These are phyloP conservation scores for Zasmidium angulare DNA, from an alignment of 2,329 filamentous ascomycete genomes.

Conservation along the genomic window DNA sequence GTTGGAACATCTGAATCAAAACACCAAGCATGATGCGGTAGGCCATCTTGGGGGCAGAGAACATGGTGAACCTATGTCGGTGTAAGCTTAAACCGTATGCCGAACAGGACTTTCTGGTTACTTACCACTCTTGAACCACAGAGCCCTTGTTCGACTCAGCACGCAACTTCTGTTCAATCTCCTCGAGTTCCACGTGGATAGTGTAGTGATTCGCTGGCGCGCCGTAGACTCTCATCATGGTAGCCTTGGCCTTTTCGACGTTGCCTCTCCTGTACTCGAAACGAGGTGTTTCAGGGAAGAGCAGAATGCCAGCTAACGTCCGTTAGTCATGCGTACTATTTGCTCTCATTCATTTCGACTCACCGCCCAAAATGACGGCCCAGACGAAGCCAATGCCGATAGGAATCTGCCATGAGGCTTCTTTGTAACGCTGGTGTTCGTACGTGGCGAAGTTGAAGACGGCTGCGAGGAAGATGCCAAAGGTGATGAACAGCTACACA, in stretches of 20 bases:
- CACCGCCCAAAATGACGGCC: constrained; percentile 51
- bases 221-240: constrained; percentile 56
- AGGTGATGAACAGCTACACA: constrained; percentile 62
- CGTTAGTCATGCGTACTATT: not conserved
- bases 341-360: too few relatives aligned
- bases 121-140: constrained; percentile 55
- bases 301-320: constrained; percentile 47
- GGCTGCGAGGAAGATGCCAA: constrained; percentile 58
- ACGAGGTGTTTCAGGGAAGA: constrained; percentile 58
- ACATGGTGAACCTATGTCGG: constrained; percentile 45
- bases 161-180: constrained; percentile 57
- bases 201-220: constrained; percentile 56
- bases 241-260: constrained; percentile 50
- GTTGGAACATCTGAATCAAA: constrained; percentile 54
- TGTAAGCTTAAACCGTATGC: constrained; percentile 42
- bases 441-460: constrained; percentile 62
- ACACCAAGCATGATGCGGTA: constrained; percentile 65
- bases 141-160: constrained; percentile 47
- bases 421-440: constrained; percentile 38
- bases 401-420: constrained; percentile 63
- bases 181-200: constrained; percentile 52
- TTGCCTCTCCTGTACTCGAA: constrained; percentile 58
- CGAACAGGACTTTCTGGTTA: constrained; percentile 38
- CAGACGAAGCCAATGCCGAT: constrained; percentile 60
- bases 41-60: constrained; percentile 65